phyloP scores from a whole-genome alignment of 1,139 yeast species.

The Kodamaea ohmeri region DNA sequence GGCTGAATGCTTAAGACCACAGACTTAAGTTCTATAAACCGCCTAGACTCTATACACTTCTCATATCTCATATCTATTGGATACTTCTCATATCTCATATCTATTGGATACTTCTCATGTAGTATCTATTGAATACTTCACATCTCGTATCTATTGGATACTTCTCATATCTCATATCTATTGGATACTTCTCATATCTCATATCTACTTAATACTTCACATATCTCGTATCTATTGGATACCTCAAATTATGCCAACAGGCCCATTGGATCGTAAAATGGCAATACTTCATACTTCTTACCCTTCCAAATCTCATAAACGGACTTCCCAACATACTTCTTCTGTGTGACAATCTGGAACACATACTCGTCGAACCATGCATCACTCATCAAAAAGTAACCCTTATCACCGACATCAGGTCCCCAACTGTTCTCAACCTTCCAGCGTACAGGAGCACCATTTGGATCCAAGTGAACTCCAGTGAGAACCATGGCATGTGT shows the following conservation, averaged over 20 bases:
- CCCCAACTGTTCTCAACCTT: slow-evolving; percentile 91
- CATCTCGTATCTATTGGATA: too few relatives aligned
- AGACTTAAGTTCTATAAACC: slow-evolving; percentile 8
- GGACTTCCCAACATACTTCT: slow-evolving; percentile 46
- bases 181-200: too few relatives aligned
- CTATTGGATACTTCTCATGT: too few relatives aligned
- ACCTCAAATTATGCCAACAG: slow-evolving; percentile 74
- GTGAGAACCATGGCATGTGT: slow-evolving; percentile 86
- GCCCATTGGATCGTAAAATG: slow-evolving; percentile 87
- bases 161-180: background rate
- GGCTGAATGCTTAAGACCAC: slow-evolving; percentile 8
- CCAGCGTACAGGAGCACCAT: slow-evolving; percentile 63
- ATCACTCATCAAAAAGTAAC: slow-evolving; percentile 78
- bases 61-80: background rate
- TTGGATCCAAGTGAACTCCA: slow-evolving; percentile 58
- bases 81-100: too few relatives aligned
- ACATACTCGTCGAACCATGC: slow-evolving; percentile 81
- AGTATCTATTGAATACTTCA: too few relatives aligned
- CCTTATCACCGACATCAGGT: slow-evolving; percentile 66
- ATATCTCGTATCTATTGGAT: too few relatives aligned
- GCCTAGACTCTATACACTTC: slow-evolving; percentile 7
- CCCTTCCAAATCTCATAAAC: slow-evolving; percentile 48
- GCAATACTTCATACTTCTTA: slow-evolving; percentile 56
- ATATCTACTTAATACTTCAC: too few relatives aligned
- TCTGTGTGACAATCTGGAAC: slow-evolving; percentile 72